A percentile compares a stretch with the other conserved stretches of the same genome.
These are phyloP conservation scores for Leccinum disarticulatum DNA, from an alignment of 768 basidiomycete genomes.

Conservation along the genomic window DNA sequence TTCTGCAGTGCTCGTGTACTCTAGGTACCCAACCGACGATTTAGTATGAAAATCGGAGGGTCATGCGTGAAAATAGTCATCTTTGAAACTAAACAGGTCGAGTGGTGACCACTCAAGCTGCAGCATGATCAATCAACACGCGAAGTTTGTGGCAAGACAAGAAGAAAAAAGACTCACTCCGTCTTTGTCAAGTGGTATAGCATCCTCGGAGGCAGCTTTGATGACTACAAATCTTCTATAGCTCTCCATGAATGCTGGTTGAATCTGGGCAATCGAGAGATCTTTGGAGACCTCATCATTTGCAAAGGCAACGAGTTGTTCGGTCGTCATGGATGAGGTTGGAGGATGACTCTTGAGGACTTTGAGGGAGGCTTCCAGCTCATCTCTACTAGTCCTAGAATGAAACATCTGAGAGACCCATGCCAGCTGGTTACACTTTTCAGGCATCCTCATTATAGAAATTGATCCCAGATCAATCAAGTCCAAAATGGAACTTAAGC, in stretches of 20 bases:
- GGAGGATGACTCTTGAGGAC: conserved; percentile 19
- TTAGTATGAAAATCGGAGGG: not conserved
- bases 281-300: conserved; percentile 50
- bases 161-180: conserved; percentile 43
- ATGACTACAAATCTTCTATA: conserved; percentile 70
- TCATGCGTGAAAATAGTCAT: conserved; percentile 45
- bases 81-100: conserved; percentile 54
- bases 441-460: conserved; percentile 52
- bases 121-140: conserved; percentile 5
- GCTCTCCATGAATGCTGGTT: conserved; percentile 58
- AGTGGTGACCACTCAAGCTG: conserved; percentile 59
- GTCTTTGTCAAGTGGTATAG: conserved; percentile 29
- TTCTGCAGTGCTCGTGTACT: not conserved
- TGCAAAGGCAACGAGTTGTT: conserved; percentile 38
- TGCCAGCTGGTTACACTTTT: conserved; percentile 22
- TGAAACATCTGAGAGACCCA: conserved; percentile 29
- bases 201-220: conserved; percentile 36
- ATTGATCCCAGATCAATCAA: conserved; percentile 53
- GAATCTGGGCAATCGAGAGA: conserved; percentile 53
- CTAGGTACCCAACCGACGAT: not conserved
- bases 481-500: conserved; percentile 25
- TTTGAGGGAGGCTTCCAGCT: conserved; percentile 42
- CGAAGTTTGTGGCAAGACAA: not conserved
- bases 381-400: conserved; percentile 30
- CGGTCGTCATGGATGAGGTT: conserved; percentile 36